These are phyloP conservation scores for Xylaria telfairii DNA, from an alignment of 495 filamentous ascomycete species.

Conservation along the genomic window DNA sequence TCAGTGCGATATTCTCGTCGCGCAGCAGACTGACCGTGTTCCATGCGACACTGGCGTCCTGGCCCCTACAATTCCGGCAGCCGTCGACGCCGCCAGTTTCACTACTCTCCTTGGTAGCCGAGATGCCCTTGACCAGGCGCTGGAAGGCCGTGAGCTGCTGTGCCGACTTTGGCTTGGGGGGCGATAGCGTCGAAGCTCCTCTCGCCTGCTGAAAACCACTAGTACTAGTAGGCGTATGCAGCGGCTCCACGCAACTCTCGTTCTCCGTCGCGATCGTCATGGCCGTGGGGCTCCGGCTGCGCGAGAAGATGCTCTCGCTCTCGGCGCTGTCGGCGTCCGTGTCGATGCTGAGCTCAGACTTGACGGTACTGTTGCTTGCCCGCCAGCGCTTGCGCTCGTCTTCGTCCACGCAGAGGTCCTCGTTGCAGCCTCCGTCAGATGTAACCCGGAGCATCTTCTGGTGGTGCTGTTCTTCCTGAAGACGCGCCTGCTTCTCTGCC, in stretches of 20 bases:
- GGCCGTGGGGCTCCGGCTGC: conserved; percentile 61
- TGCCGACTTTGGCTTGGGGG: conserved; percentile 22
- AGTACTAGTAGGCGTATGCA: background rate
- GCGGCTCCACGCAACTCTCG: conserved; percentile 27
- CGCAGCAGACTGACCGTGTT: conserved; percentile 71
- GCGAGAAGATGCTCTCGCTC: conserved; percentile 64
- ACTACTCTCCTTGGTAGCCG: conserved; percentile 34
- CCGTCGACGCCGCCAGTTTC: conserved; percentile 32
- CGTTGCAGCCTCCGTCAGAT: conserved; percentile 34
- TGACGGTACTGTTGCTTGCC: conserved; percentile 58
- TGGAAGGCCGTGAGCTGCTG: conserved; percentile 56
- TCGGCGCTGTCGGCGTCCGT: conserved; percentile 55
- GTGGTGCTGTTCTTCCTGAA: conserved; percentile 56
- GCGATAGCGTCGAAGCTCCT: background rate
- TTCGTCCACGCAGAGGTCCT: conserved; percentile 60
- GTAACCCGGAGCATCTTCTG: conserved; percentile 22
- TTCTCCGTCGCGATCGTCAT: conserved; percentile 41
- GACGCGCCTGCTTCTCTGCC: conserved; percentile 61
- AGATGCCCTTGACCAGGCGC: conserved; percentile 56
- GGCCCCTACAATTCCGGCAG: conserved; percentile 67
- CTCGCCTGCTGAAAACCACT: background rate
- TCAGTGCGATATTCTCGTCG: conserved; percentile 75
- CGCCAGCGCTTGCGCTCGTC: conserved; percentile 59
- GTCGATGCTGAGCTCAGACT: conserved; percentile 49
- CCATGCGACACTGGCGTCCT: conserved; percentile 71